Evolutionary conservation across 2,329 filamentous ascomycete genomes (phyloP), one percentile per base, ranked within the genome.

Genomic region (Calonectria ilicicola): DNA sequence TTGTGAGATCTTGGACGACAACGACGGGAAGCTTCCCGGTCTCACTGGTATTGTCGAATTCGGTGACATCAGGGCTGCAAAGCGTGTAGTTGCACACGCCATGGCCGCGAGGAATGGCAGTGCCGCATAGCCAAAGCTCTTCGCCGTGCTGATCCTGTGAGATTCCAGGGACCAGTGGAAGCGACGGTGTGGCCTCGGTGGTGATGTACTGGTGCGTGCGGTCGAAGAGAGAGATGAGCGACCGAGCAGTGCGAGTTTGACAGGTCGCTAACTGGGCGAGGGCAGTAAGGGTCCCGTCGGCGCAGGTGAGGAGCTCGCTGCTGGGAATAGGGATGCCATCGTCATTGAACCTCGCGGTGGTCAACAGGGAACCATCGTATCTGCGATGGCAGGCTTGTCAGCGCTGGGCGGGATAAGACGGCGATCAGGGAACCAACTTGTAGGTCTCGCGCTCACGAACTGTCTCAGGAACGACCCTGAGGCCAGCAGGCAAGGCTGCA

Each of bases 191-290:
- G 7, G 88, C 87, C 73, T 90, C 89, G 66, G 88, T 87, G 19
- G 90, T 80, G 23, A 90, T 80, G 72, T 89, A 85, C 72, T 91
- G 88, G 56, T 84, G 77, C 5, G 82, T 81, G 5, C 79, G 80
- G 73, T 89, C 88, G 72, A 91, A 89, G 21, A 91, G 80, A 1
- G 88, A 90, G 60, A 91, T 83, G 26, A 89, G 75, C 19, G 84
- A 81, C 35, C 87, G 84, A 23, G 82, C 79, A 5, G 82, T 83
- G n/a, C 84, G 81, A 5, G 89, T 80, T 17, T 85, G 84, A 65
- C 85, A 79, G 6, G 85, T 82, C 1, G 83, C 88, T 5, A 90
- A 83, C 76, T 90, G 87, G 23, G 88, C 87, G 65, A 89, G 85
- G 7, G 86, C 85, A 1, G 87, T 89, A 53, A 91, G 82, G 64